Percentiles rank a stretch among this genome's conserved stretches.
These are phyloP conservation scores for Apiospora saccharicola DNA, from an alignment of 2,329 filamentous ascomycete species.

Conservation along the genomic window DNA sequence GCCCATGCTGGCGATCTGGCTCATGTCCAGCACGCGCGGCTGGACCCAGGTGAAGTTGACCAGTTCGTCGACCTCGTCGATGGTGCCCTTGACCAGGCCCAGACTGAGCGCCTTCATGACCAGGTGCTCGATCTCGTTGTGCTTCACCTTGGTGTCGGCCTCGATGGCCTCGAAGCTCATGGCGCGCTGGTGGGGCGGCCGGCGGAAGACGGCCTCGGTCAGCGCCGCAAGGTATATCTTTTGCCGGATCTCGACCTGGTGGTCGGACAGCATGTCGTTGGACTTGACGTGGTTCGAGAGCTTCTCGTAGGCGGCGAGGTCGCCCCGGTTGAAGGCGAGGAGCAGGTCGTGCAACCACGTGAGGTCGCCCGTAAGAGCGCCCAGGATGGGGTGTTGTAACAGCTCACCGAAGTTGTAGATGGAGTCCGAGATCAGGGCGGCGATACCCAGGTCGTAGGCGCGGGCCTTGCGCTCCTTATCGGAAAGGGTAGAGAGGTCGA, in stretches of 20 bases:
- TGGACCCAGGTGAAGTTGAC: constrained; percentile 99
- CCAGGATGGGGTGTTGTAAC: constrained; percentile 94
- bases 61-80: constrained; percentile 94
- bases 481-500: constrained; percentile 80
- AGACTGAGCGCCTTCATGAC: constrained; percentile 99
- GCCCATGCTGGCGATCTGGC: constrained; percentile 93
- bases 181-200: constrained; percentile 92
- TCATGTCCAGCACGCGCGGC: constrained; percentile 95
- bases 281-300: constrained; percentile 82
- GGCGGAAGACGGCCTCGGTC: constrained; percentile 94
- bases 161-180: constrained; percentile 92
- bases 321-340: constrained; percentile 96
- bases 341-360: constrained; percentile 94
- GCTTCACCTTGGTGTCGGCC: constrained; percentile 88
- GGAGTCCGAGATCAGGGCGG: constrained; percentile 88
- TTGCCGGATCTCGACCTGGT: constrained; percentile 87
- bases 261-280: constrained; percentile 79
- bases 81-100: constrained; percentile 87
- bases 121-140: constrained; percentile 94
- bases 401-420: constrained; percentile 99
- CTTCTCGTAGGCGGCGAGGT: constrained; percentile 85
- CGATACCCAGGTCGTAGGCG: constrained; percentile 91
- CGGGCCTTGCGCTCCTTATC: constrained; percentile 79
- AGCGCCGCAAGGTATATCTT: constrained; percentile 98
- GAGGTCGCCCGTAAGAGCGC: constrained; percentile 80